These are phyloP conservation scores for Neurospora tetrasperma DNA, from an alignment of 495 filamentous ascomycete species.

Conservation along the genomic window DNA sequence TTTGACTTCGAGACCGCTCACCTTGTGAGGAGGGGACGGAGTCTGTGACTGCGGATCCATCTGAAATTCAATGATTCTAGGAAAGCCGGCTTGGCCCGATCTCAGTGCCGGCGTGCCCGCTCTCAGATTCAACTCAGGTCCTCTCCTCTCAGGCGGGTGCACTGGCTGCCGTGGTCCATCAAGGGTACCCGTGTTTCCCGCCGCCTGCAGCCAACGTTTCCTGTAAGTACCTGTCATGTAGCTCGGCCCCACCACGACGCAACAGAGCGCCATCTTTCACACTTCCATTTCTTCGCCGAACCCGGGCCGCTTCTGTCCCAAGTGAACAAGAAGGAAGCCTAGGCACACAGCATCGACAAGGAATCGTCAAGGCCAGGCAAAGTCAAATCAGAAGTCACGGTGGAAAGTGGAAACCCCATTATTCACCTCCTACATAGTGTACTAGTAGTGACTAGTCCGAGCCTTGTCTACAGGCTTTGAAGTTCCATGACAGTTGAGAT, in stretches of 20 bases:
- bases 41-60: not conserved
- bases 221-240: slow-evolving; percentile 14
- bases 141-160: not conserved
- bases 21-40: not conserved
- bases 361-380: not conserved
- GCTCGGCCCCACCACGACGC: slow-evolving; percentile 15
- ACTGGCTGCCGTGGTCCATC: not conserved
- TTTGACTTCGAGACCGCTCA: not conserved
- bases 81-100: not conserved
- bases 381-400: not conserved
- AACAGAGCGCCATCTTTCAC: not conserved
- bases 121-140: not conserved
- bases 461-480: not conserved
- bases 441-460: not conserved
- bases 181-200: slow-evolving; percentile 11
- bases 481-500: not conserved
- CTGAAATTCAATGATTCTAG: not conserved
- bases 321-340: not conserved
- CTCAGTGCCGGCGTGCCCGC: not conserved
- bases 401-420: not conserved
- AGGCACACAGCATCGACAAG: not conserved
- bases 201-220: slow-evolving; percentile 11
- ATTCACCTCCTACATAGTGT: not conserved
- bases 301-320: not conserved
- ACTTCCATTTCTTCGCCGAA: not conserved